Base-by-base conservation (phyloP, 2,329 filamentous ascomycete species). In the Botryotinia convoluta region DNA sequence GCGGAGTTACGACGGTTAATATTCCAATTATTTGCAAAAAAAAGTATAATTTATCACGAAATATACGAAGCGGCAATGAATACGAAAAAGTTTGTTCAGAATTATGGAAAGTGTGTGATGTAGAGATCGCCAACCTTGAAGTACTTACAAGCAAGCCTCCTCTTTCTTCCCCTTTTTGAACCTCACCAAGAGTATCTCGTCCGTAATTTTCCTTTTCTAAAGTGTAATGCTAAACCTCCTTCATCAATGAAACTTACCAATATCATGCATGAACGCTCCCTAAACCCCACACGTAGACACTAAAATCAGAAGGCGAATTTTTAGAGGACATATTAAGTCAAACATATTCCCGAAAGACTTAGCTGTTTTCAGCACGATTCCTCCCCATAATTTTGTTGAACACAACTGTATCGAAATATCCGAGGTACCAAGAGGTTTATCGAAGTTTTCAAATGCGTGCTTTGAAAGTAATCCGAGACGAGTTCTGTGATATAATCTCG, bases 41-140 rank as follows among this genome's bases (percentile, higher is more conserved):
- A 44, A 37, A 63, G n/a, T 57, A 54, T 35, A 64, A 45, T 45
- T 29, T 39, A 57, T 73, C 59, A 71, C 67, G 44, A 62, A 60
- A 71, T 44, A 37, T 62, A 54, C n/a, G 20, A 32, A 69, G 65
- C 65, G 8, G 65, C 48, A n/a, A 39, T 39, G 29, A 45, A 32
- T 61, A 68, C 70, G 39, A 70, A 35, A 57, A 60, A 60, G 20
- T 68, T 39, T 59, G 42, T 68, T 54, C 60, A 39, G 26, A 57
- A 69, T 72, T 72, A 72, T 69, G 59, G 71, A 63, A 44, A 73
- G 32, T 70, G 26, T 73, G 74, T 74, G 73, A 75, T 77, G 73
- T 75, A 76, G 76, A 76, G 74, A 79, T 78, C 71, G 78, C 79
- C 72, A 79, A 80, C 79, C 78, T 79, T 80, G 76, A 74, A 74